These are phyloP conservation scores for Gaertneriomyces semiglobifer DNA, from an alignment of 192 early-diverging fungal genomes.

Conservation along the genomic window DNA sequence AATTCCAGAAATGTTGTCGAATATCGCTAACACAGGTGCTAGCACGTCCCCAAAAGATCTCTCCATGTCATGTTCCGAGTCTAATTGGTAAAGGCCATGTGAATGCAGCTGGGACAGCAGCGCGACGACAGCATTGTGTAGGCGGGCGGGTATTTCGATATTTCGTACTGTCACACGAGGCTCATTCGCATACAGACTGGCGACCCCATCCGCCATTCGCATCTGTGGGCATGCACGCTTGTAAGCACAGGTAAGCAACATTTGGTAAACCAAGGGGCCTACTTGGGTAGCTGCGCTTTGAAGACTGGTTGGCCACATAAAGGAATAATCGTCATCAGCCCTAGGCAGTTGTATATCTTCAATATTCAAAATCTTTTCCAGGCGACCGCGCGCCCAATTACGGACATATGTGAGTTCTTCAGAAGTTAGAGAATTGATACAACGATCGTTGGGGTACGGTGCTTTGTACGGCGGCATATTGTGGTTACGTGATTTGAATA, in stretches of 20 bases:
- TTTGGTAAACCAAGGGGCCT: no score
- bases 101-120: neutral
- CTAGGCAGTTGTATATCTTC: conserved; percentile 2
- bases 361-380: neutral
- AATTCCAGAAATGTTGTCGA: neutral
- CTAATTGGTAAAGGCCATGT: neutral
- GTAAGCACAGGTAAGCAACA: no score
- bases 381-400: neutral
- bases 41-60: neutral
- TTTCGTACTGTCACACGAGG: neutral
- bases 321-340: conserved; percentile 10
- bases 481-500: no score
- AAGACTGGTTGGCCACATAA: conserved; percentile 5
- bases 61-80: neutral
- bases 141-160: neutral
- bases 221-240: no score
- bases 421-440: neutral
- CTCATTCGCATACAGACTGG: neutral
- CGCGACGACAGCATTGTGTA: no score
- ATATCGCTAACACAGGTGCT: neutral
- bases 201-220: no score
- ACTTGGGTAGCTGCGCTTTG: neutral
- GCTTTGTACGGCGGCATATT: neutral
- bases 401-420: conserved; percentile 1
- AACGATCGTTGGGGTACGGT: neutral